These are phyloP conservation scores for Coemansia sp. DNA, from an alignment of 192 early-diverging fungal genomes.

Conservation along the genomic window DNA sequence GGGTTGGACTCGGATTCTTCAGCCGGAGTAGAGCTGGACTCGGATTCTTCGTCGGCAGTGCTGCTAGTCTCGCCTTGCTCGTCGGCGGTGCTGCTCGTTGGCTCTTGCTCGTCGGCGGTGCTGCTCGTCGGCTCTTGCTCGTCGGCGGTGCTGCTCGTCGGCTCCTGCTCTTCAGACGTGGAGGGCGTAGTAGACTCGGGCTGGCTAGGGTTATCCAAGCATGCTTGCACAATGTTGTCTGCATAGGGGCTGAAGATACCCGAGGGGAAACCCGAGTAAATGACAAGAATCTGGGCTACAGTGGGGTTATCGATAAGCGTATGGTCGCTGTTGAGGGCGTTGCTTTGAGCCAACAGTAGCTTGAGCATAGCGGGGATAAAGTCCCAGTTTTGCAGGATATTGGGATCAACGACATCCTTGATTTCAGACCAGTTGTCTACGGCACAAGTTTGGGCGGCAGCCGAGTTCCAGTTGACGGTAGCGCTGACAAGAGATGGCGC, in stretches of 20 bases:
- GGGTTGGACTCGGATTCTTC: not conserved
- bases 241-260: conserved; percentile 38
- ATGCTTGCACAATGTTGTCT: conserved; percentile 23
- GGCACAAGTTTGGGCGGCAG: conserved; percentile 25
- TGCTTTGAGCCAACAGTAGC: conserved; percentile 9
- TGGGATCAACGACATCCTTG: conserved; percentile 25
- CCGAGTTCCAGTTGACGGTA: conserved; percentile 27
- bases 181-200: not conserved
- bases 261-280: conserved; percentile 17
- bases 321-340: conserved; percentile 19
- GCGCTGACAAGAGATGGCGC: conserved; percentile 5
- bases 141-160: not conserved
- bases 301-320: conserved; percentile 23
- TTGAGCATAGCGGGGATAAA: conserved; percentile 25
- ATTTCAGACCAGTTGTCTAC: conserved; percentile 22
- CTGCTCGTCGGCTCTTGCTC: not conserved
- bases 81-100: too few species aligned
- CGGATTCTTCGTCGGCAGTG: not conserved
- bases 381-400: conserved; percentile 15
- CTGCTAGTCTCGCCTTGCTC: not conserved
- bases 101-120: too few species aligned
- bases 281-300: conserved; percentile 7
- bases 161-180: conserved; percentile 2
- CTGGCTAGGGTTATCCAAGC: conserved; percentile 16
- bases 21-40: not conserved